Percentiles rank a stretch among this genome's conserved stretches.
phyloP scores from a whole-genome alignment of 352 stramenopile species.

The Pseudoperonospora humuli region DNA sequence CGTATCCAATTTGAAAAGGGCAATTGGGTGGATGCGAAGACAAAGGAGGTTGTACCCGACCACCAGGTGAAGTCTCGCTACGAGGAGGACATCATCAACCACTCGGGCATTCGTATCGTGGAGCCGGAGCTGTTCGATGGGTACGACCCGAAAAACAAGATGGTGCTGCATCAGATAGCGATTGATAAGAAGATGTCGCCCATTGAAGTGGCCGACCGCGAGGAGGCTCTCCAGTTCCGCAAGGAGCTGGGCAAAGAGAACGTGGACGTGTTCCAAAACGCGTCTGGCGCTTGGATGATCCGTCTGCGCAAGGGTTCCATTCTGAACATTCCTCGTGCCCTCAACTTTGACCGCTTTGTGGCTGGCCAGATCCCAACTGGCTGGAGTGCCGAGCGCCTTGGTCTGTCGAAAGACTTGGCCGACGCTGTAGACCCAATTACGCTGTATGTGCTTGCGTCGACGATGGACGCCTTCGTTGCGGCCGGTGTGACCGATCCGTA shows the following conservation, averaged over 20 bases:
- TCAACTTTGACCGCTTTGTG: constrained; percentile 81
- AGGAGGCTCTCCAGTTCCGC: constrained; percentile 79
- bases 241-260: constrained; percentile 74
- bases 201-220: constrained; percentile 74
- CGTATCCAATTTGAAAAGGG: constrained; percentile 77
- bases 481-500: constrained; percentile 84
- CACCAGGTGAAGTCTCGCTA: constrained; percentile 74
- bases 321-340: constrained; percentile 70
- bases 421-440: constrained; percentile 75
- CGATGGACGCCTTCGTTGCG: constrained; percentile 73
- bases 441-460: constrained; percentile 65
- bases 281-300: constrained; percentile 74
- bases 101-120: constrained; percentile 78
- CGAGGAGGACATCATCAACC: constrained; percentile 71
- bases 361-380: constrained; percentile 84
- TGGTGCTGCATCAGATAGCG: constrained; percentile 76
- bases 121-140: constrained; percentile 83
- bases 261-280: constrained; percentile 74
- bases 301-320: constrained; percentile 73
- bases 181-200: constrained; percentile 87
- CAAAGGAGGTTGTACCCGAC: constrained; percentile 69
- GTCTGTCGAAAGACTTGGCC: constrained; percentile 74
- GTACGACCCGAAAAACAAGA: constrained; percentile 86
- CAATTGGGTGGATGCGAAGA: constrained; percentile 79
- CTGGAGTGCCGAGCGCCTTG: constrained; percentile 77